These are phyloP conservation scores for Pulveroboletus sp. DNA, from an alignment of 1,284 basidiomycete species.

Conservation along the genomic window DNA sequence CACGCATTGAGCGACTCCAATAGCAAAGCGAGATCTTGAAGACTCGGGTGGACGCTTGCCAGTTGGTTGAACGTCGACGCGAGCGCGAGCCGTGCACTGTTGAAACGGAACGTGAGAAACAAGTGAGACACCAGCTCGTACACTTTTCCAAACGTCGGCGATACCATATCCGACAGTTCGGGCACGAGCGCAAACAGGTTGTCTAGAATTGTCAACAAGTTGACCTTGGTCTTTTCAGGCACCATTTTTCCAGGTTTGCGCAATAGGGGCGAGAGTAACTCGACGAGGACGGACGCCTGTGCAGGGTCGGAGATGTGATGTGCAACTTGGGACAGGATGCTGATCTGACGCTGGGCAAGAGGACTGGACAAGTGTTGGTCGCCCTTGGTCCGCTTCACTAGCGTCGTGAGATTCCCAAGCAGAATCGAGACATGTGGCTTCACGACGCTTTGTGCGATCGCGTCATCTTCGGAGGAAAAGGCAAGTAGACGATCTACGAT, in stretches of 20 bases:
- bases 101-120: conserved; percentile 75
- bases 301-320: conserved; percentile 68
- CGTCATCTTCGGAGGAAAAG: conserved; percentile 53
- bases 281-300: conserved; percentile 77
- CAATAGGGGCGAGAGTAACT: conserved; percentile 81
- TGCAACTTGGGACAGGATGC: conserved; percentile 79
- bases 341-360: conserved; percentile 81
- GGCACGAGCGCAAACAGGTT: conserved; percentile 75
- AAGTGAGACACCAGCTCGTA: conserved; percentile 73
- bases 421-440: conserved; percentile 78
- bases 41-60: conserved; percentile 50
- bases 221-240: conserved; percentile 85
- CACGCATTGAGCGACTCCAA: conserved; percentile 84
- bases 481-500: conserved; percentile 78
- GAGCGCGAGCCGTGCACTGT: conserved; percentile 68
- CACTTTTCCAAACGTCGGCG: conserved; percentile 54
- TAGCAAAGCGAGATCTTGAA: conserved; percentile 55
- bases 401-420: conserved; percentile 70
- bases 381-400: conserved; percentile 68
- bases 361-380: conserved; percentile 64
- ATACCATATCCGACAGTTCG: conserved; percentile 56
- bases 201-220: conserved; percentile 79
- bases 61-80: conserved; percentile 66
- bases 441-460: conserved; percentile 60
- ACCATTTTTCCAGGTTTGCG: conserved; percentile 77